Evolutionary conservation across 1,284 basidiomycete genomes (phyloP), one percentile per base, ranked within the genome.

Genomic region (Grifola frondosa): DNA sequence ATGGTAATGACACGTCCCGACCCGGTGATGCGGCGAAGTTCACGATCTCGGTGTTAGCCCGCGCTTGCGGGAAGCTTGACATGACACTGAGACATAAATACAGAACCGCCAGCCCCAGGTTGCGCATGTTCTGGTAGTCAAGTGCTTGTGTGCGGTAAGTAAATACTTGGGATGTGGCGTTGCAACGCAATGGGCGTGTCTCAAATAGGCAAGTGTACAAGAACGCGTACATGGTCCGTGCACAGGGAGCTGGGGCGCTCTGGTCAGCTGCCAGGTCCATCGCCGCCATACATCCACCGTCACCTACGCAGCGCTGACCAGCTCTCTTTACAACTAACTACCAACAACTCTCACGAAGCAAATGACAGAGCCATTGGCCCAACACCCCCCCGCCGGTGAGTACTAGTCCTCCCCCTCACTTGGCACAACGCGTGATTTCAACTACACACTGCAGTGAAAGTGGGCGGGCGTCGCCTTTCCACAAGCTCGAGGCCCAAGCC

Each of bases 41-140:
- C 56, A 77, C 61, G 44, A 85, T 84, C 63, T 86, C 81, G 23
- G 83, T 86, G 62, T 86, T 84, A 16, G 71, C 80, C 36, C 63
- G 49, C 23, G n/a, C n/a, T n/a, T n/a, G n/a, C n/a, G n/a, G n/a
- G n/a, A n/a, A n/a, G n/a, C n/a, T n/a, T n/a, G n/a, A n/a, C n/a
- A n/a, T n/a, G n/a, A n/a, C n/a, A 51, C 51, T n/a, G 19, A 40
- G 39, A 24, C 47, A 20, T 23, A 22, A 34, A 15, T 10, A 16
- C 10, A 22, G 31, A 15, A 17, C 19, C 3, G 30, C 2, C 9
- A 20, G n/a, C n/a, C n/a, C 9, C 16, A 44, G 37, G 25, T 31
- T 34, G 36, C 19, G 26, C 30, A n/a, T 10, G n/a, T 28, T 10
- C 10, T 28, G 26, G 26, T 28, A 28, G 26, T 28, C n/a, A n/a